phyloP scores from a whole-genome alignment of 2,329 filamentous ascomycete genomes.

The Graphilbum ipis-grandicollis region DNA sequence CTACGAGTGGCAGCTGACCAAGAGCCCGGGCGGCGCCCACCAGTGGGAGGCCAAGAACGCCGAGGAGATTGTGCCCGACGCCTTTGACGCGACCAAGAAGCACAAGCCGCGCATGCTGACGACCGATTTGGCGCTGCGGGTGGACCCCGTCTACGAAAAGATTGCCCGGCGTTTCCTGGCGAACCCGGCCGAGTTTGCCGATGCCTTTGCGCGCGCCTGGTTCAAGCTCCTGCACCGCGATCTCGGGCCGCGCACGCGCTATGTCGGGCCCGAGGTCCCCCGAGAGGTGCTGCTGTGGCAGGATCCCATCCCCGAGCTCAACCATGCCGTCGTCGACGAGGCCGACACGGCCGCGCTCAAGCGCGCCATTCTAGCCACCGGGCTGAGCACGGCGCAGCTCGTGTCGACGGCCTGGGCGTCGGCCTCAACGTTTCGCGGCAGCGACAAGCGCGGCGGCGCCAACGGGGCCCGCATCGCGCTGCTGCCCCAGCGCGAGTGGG shows the following conservation, averaged over 20 bases:
- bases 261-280: constrained; percentile 59
- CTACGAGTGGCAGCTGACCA: constrained; percentile 60
- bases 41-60: constrained; percentile 61
- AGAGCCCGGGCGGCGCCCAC: constrained; percentile 59
- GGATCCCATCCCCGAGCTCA: constrained; percentile 46
- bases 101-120: constrained; percentile 62
- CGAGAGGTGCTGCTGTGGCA: constrained; percentile 56
- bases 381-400: constrained; percentile 41
- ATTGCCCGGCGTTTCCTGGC: constrained; percentile 53
- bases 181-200: constrained; percentile 49
- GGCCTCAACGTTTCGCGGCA: constrained; percentile 54
- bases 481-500: constrained; percentile 53
- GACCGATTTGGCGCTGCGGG: constrained; percentile 54
- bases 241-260: constrained; percentile 53
- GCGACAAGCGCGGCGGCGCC: constrained; percentile 69
- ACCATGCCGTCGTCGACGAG: constrained; percentile 42
- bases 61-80: constrained; percentile 51
- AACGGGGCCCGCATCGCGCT: constrained; percentile 67
- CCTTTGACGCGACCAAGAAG: constrained; percentile 54
- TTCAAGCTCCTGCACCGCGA: constrained; percentile 75
- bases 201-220: constrained; percentile 59
- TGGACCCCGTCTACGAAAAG: constrained; percentile 58
- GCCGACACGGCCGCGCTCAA: constrained; percentile 49
- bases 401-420: constrained; percentile 52
- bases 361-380: constrained; percentile 47